phyloP scores from a whole-genome alignment of 2,329 filamentous ascomycete species.

The Zarea fungicola region DNA sequence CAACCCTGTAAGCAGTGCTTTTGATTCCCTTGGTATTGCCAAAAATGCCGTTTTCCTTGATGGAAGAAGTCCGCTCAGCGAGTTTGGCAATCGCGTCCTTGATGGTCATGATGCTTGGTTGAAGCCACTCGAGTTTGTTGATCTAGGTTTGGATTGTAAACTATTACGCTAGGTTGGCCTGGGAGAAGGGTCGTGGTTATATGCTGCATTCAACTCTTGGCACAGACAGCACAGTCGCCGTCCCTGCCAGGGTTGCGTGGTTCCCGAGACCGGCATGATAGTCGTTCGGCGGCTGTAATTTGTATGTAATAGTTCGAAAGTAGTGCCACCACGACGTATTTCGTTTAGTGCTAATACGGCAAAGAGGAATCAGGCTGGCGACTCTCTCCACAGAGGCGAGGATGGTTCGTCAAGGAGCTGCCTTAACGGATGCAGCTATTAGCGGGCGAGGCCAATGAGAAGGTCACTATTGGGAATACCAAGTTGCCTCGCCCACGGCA shows the following conservation, averaged over 20 bases:
- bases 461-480: conserved; percentile 9
- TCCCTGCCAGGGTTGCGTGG: not conserved
- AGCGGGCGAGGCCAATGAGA: conserved; percentile 7
- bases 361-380: not conserved
- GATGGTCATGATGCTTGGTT: conserved; percentile 18
- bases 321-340: not conserved
- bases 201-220: too few species aligned
- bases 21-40: not conserved
- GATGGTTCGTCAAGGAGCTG: not conserved
- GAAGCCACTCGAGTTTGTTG: not conserved
- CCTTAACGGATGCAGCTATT: conserved; percentile 6
- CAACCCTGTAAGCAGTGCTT: not conserved
- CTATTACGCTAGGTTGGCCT: not conserved
- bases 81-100: conserved; percentile 18
- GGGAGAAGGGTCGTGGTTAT: conserved; percentile 7
- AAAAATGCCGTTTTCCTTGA: too few species aligned
- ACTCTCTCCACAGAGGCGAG: conserved; percentile 3
- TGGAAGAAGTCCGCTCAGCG: conserved; percentile 13
- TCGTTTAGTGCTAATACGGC: not conserved
- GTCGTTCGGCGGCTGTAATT: not conserved
- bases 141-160: not conserved
- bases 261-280: not conserved
- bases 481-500: conserved; percentile 13
- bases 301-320: conserved; percentile 9
- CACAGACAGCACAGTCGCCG: not conserved